These are phyloP conservation scores for Sanghuangporus sanghuang DNA, from an alignment of 1,284 basidiomycete genomes.

Conservation along the genomic window DNA sequence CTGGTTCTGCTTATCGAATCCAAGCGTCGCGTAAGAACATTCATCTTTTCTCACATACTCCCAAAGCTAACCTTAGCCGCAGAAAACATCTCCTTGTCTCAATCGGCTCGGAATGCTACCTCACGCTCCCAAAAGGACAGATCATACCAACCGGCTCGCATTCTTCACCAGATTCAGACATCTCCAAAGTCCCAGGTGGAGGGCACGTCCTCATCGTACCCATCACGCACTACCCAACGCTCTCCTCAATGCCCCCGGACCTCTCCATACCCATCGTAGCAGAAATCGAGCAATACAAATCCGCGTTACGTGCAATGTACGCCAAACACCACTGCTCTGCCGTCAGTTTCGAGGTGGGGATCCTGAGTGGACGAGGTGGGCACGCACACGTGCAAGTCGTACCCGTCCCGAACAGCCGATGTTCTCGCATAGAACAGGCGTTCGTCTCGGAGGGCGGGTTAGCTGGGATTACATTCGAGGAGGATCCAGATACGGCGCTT, in stretches of 20 bases:
- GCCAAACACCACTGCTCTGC: constrained; percentile 63
- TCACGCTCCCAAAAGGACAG: constrained; percentile 91
- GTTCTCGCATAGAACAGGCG: constrained; percentile 58
- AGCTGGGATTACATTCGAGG: constrained; percentile 60
- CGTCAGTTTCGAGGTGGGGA: constrained; percentile 86
- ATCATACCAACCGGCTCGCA: constrained; percentile 73
- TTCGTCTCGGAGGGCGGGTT: constrained; percentile 66
- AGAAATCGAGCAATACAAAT: constrained; percentile 77
- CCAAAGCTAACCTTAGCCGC: constrained; percentile 17
- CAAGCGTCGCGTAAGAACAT: constrained; percentile 66
- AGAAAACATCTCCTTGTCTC: constrained; percentile 93
- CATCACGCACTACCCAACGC: constrained; percentile 65
- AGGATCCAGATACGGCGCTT: constrained; percentile 60
- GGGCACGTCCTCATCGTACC: constrained; percentile 91
- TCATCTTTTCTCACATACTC: neutral
- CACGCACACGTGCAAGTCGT: constrained; percentile 90
- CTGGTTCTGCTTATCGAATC: constrained; percentile 96
- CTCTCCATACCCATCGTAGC: constrained; percentile 69
- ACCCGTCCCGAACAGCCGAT: constrained; percentile 66
- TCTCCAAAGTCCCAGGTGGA: constrained; percentile 74
- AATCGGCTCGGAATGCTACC: constrained; percentile 88
- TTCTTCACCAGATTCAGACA: constrained; percentile 31
- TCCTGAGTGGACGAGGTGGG: constrained; percentile 80
- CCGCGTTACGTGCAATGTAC: constrained; percentile 67
- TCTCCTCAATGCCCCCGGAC: constrained; percentile 64